Evolutionary conservation across 306 rosid genomes (phyloP).

Genomic region (Crotalaria pallida): DNA sequence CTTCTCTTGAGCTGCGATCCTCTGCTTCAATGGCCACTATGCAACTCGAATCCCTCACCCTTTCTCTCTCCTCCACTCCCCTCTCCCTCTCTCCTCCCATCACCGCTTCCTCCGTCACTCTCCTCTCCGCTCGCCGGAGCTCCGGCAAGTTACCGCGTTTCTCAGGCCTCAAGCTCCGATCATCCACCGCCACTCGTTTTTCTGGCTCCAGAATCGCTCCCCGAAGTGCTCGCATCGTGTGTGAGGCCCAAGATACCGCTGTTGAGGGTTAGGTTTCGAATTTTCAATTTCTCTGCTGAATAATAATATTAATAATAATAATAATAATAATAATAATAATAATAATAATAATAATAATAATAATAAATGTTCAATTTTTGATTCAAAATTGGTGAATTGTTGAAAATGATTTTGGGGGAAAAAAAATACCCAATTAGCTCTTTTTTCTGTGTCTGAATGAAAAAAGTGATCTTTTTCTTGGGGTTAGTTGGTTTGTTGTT

Average conservation of each 20-base stretch:
- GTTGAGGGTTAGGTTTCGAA: conserved; percentile 48
- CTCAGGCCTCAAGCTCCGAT: conserved; percentile 52
- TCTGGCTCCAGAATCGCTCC: conserved; percentile 23
- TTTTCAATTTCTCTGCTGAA: background rate
- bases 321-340: no score
- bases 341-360: no score
- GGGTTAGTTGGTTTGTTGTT: background rate
- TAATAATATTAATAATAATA: no score
- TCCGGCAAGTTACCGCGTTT: conserved; percentile 31
- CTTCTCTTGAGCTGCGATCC: conserved; percentile 32
- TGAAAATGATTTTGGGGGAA: background rate
- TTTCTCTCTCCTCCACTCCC: conserved; percentile 46
- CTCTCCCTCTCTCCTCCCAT: conserved; percentile 33
- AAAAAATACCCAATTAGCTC: background rate
- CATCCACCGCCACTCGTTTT: conserved; percentile 20
- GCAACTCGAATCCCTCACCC: conserved; percentile 47
- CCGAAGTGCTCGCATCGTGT: conserved; percentile 40
- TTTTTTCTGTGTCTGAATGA: background rate
- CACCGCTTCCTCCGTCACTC: conserved; percentile 28
- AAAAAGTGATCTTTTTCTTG: background rate
- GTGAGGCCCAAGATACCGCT: conserved; percentile 76
- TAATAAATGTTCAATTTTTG: background rate
- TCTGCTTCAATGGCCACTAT: conserved; percentile 67
- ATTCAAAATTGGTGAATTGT: background rate
- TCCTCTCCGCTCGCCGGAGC: conserved; percentile 26